phyloP scores from a whole-genome alignment of 441 rosid species.

The Croton setiger region DNA sequence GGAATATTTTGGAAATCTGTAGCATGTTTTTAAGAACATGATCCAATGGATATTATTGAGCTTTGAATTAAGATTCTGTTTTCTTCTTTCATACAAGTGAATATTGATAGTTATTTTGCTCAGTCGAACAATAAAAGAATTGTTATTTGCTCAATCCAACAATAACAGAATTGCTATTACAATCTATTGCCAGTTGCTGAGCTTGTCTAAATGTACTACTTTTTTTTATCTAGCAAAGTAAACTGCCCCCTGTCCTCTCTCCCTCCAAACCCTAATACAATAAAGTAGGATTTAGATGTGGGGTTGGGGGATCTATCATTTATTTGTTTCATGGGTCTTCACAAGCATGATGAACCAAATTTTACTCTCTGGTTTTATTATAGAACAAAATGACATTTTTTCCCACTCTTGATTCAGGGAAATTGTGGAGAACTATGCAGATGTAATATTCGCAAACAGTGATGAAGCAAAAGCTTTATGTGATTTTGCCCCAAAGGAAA shows the following conservation, averaged over 20 bases:
- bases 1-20: neutral
- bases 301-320: neutral
- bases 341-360: neutral
- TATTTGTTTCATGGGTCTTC: neutral
- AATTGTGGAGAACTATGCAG: conserved; percentile 77
- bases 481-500: conserved; percentile 63
- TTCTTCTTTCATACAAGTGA: neutral
- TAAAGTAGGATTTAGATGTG: neutral
- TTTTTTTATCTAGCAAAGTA: neutral
- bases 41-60: neutral
- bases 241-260: neutral
- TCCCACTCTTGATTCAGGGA: conserved; percentile 48
- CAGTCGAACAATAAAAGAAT: too few relatives aligned
- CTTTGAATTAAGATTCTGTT: neutral
- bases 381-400: neutral
- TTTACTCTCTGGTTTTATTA: neutral
- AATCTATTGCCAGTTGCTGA: neutral
- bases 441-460: conserved; percentile 80
- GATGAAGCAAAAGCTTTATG: conserved; percentile 90
- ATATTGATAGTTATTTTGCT: neutral
- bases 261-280: neutral
- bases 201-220: too few relatives aligned
- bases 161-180: neutral
- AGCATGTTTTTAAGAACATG: neutral
- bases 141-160: neutral